Evolutionary conservation across 1,139 yeast species (phyloP).

Genomic region (Pneumocystis canis): DNA sequence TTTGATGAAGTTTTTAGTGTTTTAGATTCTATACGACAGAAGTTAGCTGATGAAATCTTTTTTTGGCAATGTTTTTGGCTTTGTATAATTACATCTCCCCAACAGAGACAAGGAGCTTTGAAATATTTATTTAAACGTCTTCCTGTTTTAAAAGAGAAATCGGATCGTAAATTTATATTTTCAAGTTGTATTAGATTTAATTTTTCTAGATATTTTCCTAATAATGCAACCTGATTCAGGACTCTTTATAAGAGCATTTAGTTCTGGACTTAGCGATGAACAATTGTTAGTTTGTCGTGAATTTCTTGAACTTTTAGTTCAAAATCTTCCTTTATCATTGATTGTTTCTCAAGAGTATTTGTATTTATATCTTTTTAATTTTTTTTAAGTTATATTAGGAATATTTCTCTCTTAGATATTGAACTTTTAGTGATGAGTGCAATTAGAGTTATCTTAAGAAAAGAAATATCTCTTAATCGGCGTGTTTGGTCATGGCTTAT

Average conservation of each 20-base stretch:
- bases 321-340: constrained; percentile 51
- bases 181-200: neutral
- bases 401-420: constrained; percentile 31
- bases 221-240: constrained; percentile 68
- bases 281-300: constrained; percentile 72
- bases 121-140: constrained; percentile 56
- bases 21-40: constrained; percentile 41
- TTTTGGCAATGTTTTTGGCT: constrained; percentile 80
- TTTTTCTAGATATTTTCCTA: neutral
- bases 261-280: constrained; percentile 48
- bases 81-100: constrained; percentile 62
- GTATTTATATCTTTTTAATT: constrained; percentile 22
- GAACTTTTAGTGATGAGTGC: constrained; percentile 35
- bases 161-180: constrained; percentile 17
- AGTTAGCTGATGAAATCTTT: constrained; percentile 47
- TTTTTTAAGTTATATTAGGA: neutral
- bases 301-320: constrained; percentile 62
- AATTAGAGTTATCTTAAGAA: constrained; percentile 53
- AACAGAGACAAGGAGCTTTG: constrained; percentile 68
- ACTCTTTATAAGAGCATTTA: constrained; percentile 55
- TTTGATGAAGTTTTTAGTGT: constrained; percentile 46
- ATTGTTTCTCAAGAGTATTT: constrained; percentile 33
- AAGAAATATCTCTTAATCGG: constrained; percentile 87
- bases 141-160: constrained; percentile 36
- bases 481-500: constrained; percentile 84